Percentiles rank a stretch among this genome's conserved stretches.
Conservation (phyloP, 345 rosid genomes). For the Rhodamnia argentea region DNA sequence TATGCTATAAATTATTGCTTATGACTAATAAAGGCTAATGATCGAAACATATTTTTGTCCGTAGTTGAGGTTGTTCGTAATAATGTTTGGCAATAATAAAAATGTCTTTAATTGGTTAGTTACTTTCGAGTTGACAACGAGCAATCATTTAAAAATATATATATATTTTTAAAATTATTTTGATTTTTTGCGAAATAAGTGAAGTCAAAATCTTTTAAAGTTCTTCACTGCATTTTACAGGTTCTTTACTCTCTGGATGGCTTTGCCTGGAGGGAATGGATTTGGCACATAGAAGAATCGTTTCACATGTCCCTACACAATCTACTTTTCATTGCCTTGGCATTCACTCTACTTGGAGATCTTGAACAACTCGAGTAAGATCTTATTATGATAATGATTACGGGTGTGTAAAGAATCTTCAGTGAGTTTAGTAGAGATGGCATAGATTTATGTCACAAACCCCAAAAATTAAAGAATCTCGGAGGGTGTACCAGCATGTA, state of each 20-base stretch:
- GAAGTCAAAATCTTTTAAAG: not conserved
- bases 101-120: not conserved
- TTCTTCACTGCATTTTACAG: not conserved
- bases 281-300: not conserved
- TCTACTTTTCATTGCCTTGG: not conserved
- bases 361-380: not conserved
- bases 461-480: not conserved
- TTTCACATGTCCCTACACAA: not conserved
- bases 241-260: not conserved
- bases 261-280: not conserved
- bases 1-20: not conserved
- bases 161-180: not conserved
- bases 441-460: not conserved
- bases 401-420: not conserved
- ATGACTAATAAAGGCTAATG: not conserved
- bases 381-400: not conserved
- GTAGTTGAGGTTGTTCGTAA: too few relatives aligned
- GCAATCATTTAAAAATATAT: fast-evolving
- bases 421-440: not conserved
- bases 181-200: not conserved
- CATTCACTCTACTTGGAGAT: not conserved
- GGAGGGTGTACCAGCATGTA: not conserved
- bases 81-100: fast-evolving
- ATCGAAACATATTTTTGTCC: fast-evolving
- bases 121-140: fast-evolving